These are phyloP conservation scores for Marasmius sp. DNA, from an alignment of 1,284 basidiomycete species.

Conservation along the genomic window DNA sequence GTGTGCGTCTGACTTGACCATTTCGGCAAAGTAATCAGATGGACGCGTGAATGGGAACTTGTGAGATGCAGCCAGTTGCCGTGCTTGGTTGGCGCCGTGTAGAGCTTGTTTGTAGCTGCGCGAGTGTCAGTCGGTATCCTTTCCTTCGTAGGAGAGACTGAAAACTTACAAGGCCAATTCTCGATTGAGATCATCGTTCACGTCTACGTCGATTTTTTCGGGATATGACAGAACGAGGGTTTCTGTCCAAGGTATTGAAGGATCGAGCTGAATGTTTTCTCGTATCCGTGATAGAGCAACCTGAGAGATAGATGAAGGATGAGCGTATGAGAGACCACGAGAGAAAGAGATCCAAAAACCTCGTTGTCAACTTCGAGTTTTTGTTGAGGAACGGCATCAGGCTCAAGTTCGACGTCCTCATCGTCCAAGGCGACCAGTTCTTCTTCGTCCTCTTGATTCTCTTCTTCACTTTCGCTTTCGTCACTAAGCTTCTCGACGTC, in stretches of 20 bases:
- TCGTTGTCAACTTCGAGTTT: constrained; percentile 85
- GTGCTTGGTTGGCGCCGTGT: constrained; percentile 76
- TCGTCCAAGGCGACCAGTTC: constrained; percentile 69
- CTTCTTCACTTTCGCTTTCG: constrained; percentile 24
- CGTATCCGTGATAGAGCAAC: constrained; percentile 81
- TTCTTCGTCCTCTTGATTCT: constrained; percentile 33
- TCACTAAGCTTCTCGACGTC: constrained; percentile 28
- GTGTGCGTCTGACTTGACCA: constrained; percentile 97
- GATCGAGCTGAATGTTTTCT: constrained; percentile 75
- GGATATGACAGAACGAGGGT: constrained; percentile 78
- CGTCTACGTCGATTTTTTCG: constrained; percentile 74
- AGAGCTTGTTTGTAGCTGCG: constrained; percentile 94
- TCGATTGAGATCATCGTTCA: constrained; percentile 88
- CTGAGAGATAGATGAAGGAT: constrained; percentile 36
- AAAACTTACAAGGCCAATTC: constrained; percentile 89
- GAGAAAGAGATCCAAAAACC: constrained; percentile 39
- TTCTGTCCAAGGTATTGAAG: constrained; percentile 83
- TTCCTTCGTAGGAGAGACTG: neutral
- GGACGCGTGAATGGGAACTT: constrained; percentile 91
- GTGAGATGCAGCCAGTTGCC: constrained; percentile 70
- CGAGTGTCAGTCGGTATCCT: neutral
- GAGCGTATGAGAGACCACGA: constrained; percentile 2
- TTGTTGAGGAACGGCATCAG: constrained; percentile 75
- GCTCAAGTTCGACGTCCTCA: constrained; percentile 64
- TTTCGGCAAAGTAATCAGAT: constrained; percentile 95